Evolutionary conservation across 1,139 yeast species (phyloP).

Genomic region (Sugiyamaella novakii): DNA sequence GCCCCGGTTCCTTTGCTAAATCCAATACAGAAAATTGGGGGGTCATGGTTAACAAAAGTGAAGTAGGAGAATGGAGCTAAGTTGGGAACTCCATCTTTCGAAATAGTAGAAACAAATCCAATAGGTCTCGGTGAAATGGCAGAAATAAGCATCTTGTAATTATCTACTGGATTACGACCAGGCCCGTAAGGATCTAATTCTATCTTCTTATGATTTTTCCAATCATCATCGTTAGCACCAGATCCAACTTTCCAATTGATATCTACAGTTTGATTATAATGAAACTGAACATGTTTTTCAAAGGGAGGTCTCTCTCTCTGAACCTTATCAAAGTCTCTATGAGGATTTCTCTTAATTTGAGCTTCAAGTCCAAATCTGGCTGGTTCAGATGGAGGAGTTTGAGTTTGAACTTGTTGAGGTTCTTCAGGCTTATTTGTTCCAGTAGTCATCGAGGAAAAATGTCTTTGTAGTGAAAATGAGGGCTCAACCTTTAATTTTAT

Average conservation of each 20-base stretch:
- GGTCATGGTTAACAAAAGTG: conserved; percentile 53
- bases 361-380: conserved; percentile 29
- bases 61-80: conserved; percentile 65
- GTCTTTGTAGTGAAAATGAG: background rate
- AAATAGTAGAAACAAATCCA: conserved; percentile 56
- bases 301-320: conserved; percentile 41
- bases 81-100: conserved; percentile 50
- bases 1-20: conserved; percentile 47
- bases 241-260: conserved; percentile 51
- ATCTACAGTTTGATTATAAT: conserved; percentile 27
- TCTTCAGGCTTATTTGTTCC: conserved; percentile 1
- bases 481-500: background rate
- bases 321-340: conserved; percentile 39
- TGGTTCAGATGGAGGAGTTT: conserved; percentile 10
- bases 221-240: conserved; percentile 49
- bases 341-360: conserved; percentile 30
- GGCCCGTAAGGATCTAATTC: conserved; percentile 53
- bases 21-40: conserved; percentile 60
- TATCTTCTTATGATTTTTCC: conserved; percentile 49
- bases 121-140: conserved; percentile 62
- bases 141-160: conserved; percentile 54
- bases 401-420: background rate
- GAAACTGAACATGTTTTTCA: conserved; percentile 31
- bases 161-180: conserved; percentile 48
- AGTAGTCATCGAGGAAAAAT: conserved; percentile 5